A percentile compares a stretch with the other conserved stretches of the same genome.
Conservation (phyloP, 148 eudicot species). For the Arctostaphylos glauca region DNA sequence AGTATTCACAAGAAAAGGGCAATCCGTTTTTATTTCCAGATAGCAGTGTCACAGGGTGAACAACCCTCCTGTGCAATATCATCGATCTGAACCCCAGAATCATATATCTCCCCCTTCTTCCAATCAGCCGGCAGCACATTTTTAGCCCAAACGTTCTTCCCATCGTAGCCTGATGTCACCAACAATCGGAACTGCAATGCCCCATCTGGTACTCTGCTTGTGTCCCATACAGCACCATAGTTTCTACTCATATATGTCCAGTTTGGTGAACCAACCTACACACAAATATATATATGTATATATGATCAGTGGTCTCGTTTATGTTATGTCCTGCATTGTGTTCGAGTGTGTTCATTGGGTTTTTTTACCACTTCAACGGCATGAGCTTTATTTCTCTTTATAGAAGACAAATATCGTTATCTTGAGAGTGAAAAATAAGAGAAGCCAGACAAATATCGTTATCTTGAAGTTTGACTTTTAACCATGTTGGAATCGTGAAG, state of each 20-base stretch:
- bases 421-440: too few relatives aligned
- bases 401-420: too few relatives aligned
- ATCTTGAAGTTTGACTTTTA: background rate
- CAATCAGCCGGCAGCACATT: conserved; percentile 64
- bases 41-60: conserved; percentile 46
- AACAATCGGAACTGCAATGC: conserved; percentile 55
- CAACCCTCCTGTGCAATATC: conserved; percentile 61
- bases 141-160: conserved; percentile 57
- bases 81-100: conserved; percentile 41
- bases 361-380: too few relatives aligned
- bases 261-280: conserved; percentile 50
- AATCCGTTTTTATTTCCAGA: conserved; percentile 24
- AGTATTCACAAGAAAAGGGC: conserved; percentile 17
- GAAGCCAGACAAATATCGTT: too few relatives aligned
- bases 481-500: background rate
- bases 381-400: too few relatives aligned
- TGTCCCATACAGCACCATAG: conserved; percentile 78
- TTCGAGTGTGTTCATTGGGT: too few relatives aligned
- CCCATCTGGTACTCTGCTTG: conserved; percentile 55
- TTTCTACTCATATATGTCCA: conserved; percentile 60
- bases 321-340: too few relatives aligned
- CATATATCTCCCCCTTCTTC: conserved; percentile 32
- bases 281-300: background rate
- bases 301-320: too few relatives aligned
- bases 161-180: conserved; percentile 69